phyloP scores from a whole-genome alignment of 2,329 filamentous ascomycete species.

The Xylariales sp. region DNA sequence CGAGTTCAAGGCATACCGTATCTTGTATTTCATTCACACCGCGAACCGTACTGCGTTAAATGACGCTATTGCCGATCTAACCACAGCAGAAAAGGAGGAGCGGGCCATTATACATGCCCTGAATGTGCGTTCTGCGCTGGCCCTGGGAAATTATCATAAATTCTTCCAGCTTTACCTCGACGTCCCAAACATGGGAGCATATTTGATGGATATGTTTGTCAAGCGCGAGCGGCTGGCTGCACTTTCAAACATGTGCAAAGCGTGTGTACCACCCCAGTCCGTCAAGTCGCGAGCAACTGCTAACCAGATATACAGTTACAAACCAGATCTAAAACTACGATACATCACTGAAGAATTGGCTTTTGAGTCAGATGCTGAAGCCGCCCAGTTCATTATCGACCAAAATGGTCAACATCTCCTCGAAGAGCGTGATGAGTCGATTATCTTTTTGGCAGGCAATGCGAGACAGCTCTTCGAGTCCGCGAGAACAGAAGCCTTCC shows the following conservation, averaged over 20 bases:
- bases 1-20: conserved; percentile 99
- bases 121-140: conserved; percentile 83
- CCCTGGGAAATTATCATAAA: conserved; percentile 92
- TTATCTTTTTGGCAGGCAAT: conserved; percentile 70
- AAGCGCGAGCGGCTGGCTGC: conserved; percentile 87
- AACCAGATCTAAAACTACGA: conserved; percentile 80
- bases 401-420: conserved; percentile 71
- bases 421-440: conserved; percentile 69
- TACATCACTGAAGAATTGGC: conserved; percentile 95
- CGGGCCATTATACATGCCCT: conserved; percentile 83
- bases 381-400: conserved; percentile 84
- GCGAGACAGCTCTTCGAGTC: conserved; percentile 69
- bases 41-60: conserved; percentile 98
- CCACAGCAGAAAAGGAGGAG: conserved; percentile 88
- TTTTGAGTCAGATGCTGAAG: conserved; percentile 89
- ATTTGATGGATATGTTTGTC: conserved; percentile 99
- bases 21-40: conserved; percentile 98
- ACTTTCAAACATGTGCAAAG: conserved; percentile 87
- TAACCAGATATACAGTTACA: conserved; percentile 67
- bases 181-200: conserved; percentile 94
- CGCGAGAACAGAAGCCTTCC: conserved; percentile 69
- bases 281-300: conserved; percentile 21
- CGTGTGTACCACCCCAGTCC: conserved; percentile 54
- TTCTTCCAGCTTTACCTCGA: conserved; percentile 96
- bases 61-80: conserved; percentile 98